Conservation (phyloP, 768 basidiomycete genomes). For the Lactarius hengduanensis region DNA sequence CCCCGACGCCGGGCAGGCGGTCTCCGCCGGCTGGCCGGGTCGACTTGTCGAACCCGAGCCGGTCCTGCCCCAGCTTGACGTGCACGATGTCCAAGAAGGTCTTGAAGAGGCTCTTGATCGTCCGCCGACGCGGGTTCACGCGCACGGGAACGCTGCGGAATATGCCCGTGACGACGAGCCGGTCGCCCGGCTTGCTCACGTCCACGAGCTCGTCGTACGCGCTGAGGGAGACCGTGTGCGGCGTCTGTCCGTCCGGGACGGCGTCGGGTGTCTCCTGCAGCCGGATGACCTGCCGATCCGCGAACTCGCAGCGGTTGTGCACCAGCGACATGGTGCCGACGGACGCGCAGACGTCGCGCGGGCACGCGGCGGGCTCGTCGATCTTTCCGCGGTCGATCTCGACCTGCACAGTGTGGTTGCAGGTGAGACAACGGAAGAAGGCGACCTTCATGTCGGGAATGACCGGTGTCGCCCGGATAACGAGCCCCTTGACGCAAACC, state of each 20-base stretch:
- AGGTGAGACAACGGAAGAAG: conserved; percentile 96
- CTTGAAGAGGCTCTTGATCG: conserved; percentile 95
- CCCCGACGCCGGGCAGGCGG: conserved; percentile 65
- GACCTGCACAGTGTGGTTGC: conserved; percentile 94
- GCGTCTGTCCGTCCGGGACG: conserved; percentile 97
- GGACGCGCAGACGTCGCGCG: conserved; percentile 87
- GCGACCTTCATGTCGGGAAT: conserved; percentile 99
- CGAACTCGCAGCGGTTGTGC: conserved; percentile 96
- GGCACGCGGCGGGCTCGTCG: conserved; percentile 87
- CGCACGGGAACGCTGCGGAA: conserved; percentile 95
- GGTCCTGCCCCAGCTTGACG: conserved; percentile 66
- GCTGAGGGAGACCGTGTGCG: conserved; percentile 94
- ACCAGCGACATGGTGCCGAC: conserved; percentile 91
- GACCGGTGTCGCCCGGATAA: conserved; percentile 95
- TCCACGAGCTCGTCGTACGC: conserved; percentile 99
- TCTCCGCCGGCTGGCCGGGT: conserved; percentile 73
- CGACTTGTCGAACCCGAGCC: conserved; percentile 74
- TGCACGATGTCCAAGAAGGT: conserved; percentile 97
- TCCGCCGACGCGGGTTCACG: conserved; percentile 87
- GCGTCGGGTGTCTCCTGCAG: conserved; percentile 97
- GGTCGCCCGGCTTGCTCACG: conserved; percentile 92
- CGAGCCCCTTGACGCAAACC: conserved; percentile 92
- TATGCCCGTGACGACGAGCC: conserved; percentile 87
- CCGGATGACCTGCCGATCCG: conserved; percentile 92
- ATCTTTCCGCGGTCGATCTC: conserved; percentile 99